Evolutionary conservation across 257 asterid species (phyloP).

Genomic region (Echium plantagineum): DNA sequence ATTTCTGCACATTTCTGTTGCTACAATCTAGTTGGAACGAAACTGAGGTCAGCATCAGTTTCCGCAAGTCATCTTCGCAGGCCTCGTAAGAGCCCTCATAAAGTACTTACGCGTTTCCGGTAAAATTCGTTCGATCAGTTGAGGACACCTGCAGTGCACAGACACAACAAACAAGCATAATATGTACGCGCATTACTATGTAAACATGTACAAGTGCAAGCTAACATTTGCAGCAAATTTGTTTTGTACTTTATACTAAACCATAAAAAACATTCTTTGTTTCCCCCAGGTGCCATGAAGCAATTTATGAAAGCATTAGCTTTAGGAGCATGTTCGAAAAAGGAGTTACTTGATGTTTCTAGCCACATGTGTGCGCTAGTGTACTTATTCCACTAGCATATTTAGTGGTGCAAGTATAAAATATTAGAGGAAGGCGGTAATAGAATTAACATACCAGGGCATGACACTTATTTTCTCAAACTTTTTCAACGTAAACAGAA

Average conservation of each 20-base stretch:
- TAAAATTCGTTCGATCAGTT: slow-evolving; percentile 56
- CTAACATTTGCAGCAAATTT: too few relatives aligned
- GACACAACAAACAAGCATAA: not conserved
- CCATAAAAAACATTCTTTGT: too few relatives aligned
- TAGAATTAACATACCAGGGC: slow-evolving; percentile 51
- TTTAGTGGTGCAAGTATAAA: not conserved
- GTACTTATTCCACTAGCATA: too few relatives aligned
- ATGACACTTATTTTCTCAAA: slow-evolving; percentile 42
- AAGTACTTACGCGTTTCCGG: slow-evolving; percentile 80
- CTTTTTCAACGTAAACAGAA: slow-evolving; percentile 67
- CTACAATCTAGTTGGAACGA: slow-evolving; percentile 37
- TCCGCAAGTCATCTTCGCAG: slow-evolving; percentile 39
- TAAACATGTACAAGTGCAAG: too few relatives aligned
- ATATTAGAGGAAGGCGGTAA: not conserved
- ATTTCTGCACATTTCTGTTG: slow-evolving; percentile 42
- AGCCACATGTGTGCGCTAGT: not conserved
- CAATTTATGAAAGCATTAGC: too few relatives aligned
- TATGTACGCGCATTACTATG: too few relatives aligned
- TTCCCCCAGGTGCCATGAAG: too few relatives aligned
- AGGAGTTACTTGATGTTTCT: not conserved
- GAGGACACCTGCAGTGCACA: slow-evolving; percentile 49
- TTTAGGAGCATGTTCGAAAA: too few relatives aligned
- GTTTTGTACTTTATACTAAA: too few relatives aligned
- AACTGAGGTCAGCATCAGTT: slow-evolving; percentile 25
- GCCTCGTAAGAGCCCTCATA: slow-evolving; percentile 46